phyloP scores from a whole-genome alignment of 2,329 filamentous ascomycete species.

The Aspergillus neotritici region DNA sequence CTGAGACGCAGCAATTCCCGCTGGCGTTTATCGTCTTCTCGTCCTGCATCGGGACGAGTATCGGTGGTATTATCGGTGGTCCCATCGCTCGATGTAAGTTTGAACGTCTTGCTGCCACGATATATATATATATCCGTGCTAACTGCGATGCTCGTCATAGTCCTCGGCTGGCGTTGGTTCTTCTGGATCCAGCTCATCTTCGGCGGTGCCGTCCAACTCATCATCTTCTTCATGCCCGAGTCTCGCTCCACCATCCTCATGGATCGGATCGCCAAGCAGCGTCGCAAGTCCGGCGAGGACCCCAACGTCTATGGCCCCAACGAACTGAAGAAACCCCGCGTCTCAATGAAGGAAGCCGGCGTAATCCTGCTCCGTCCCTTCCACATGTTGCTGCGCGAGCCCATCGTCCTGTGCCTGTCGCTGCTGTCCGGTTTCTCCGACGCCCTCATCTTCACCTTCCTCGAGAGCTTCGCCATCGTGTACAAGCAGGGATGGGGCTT shows the following conservation, averaged over 20 bases:
- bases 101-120: too few relatives aligned
- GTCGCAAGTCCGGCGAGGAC: conserved; percentile 46
- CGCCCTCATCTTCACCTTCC: conserved; percentile 62
- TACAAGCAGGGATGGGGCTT: conserved; percentile 57
- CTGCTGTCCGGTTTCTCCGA: conserved; percentile 66
- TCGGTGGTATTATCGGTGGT: conserved; percentile 48
- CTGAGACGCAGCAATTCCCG: conserved; percentile 50
- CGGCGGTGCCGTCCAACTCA: conserved; percentile 47
- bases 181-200: conserved; percentile 58
- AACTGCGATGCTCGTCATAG: too few relatives aligned
- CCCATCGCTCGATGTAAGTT: conserved; percentile 36
- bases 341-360: conserved; percentile 35
- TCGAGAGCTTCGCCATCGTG: conserved; percentile 53
- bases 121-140: too few relatives aligned
- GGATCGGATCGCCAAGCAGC: conserved; percentile 51
- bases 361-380: conserved; percentile 59
- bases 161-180: conserved; percentile 49
- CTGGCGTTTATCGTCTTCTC: conserved; percentile 52
- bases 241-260: conserved; percentile 53
- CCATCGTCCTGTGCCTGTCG: conserved; percentile 64
- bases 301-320: conserved; percentile 61
- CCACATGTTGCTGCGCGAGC: conserved; percentile 65
- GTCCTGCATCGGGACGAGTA: conserved; percentile 46
- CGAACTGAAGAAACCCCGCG: conserved; percentile 43
- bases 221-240: conserved; percentile 51